Evolutionary conservation across 179 eudicot species (phyloP).

Genomic region (Monotropa hypopitys): DNA sequence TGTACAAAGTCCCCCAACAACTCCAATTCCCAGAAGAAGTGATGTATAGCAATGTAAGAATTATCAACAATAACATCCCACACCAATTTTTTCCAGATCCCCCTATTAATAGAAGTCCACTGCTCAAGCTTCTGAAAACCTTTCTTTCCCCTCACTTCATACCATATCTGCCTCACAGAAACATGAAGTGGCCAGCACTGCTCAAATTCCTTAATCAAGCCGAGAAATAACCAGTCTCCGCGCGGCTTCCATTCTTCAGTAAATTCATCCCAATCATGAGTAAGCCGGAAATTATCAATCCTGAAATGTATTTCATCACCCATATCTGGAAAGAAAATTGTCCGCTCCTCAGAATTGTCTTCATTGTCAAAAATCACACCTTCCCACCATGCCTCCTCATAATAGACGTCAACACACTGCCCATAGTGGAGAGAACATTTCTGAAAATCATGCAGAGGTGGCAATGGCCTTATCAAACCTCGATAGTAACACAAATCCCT

Average conservation of each 20-base stretch:
- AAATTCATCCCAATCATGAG: slow-evolving; percentile 69
- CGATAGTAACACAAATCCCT: slow-evolving; percentile 10
- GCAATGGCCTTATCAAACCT: slow-evolving; percentile 57
- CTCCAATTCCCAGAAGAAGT: slow-evolving; percentile 17
- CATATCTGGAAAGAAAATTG: slow-evolving; percentile 73
- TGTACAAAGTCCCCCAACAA: slow-evolving; percentile 16
- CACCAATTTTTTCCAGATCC: slow-evolving; percentile 41
- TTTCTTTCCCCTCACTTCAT: slow-evolving; percentile 38
- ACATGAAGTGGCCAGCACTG: slow-evolving; percentile 32
- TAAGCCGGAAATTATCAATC: slow-evolving; percentile 26
- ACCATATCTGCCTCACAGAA: slow-evolving; percentile 78
- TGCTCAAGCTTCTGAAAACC: slow-evolving; percentile 33
- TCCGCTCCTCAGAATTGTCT: slow-evolving; percentile 28
- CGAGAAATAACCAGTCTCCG: slow-evolving; percentile 64
- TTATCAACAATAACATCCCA: slow-evolving; percentile 30
- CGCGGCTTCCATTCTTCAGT: slow-evolving; percentile 51
- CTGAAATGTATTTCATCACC: slow-evolving; percentile 42
- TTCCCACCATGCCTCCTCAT: slow-evolving; percentile 94
- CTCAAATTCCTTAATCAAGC: slow-evolving; percentile 37
- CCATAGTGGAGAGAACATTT: slow-evolving; percentile 32
- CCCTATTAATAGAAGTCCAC: slow-evolving; percentile 39
- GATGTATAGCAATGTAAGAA: slow-evolving; percentile 23
- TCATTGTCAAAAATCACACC: slow-evolving; percentile 76
- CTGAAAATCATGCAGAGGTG: slow-evolving; percentile 13
- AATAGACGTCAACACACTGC: slow-evolving; percentile 63